phyloP scores from a whole-genome alignment of 148 eudicot species.

The Silene conica region DNA sequence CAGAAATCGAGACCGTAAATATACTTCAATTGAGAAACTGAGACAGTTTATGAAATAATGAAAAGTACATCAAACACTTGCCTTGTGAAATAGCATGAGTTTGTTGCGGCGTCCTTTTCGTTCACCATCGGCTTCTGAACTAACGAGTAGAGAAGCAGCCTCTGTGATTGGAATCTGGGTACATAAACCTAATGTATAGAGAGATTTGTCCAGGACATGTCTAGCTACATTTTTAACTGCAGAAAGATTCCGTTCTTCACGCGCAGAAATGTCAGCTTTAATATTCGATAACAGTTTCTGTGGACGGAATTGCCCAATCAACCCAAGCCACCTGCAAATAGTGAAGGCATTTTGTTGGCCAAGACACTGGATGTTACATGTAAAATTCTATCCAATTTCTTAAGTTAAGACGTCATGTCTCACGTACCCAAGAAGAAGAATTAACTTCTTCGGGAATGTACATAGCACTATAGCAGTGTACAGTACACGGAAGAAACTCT shows the following conservation, averaged over 20 bases:
- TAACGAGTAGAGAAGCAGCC: slow-evolving; percentile 44
- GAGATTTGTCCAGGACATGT: slow-evolving; percentile 63
- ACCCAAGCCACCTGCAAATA: slow-evolving; percentile 69
- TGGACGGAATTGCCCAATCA: slow-evolving; percentile 73
- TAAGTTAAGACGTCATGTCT: background rate
- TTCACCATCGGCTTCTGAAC: slow-evolving; percentile 62
- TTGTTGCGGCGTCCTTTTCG: slow-evolving; percentile 47
- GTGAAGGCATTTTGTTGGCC: background rate
- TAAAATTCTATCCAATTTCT: no score
- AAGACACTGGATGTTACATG: background rate
- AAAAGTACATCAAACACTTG: slow-evolving; percentile 24
- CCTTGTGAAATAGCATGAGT: slow-evolving; percentile 67
- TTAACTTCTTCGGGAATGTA: no score
- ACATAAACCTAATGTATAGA: slow-evolving; percentile 53
- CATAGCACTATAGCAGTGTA: background rate
- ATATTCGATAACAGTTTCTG: slow-evolving; percentile 60
- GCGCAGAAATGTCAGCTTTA: slow-evolving; percentile 43
- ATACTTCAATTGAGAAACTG: no score
- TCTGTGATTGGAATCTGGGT: slow-evolving; percentile 49
- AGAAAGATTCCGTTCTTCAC: slow-evolving; percentile 44
- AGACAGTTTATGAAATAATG: background rate
- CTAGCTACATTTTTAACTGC: slow-evolving; percentile 42
- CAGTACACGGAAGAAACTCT: background rate
- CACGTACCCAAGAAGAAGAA: background rate
- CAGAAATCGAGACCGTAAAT: slow-evolving; percentile 7